These are phyloP conservation scores for Coniochaeta prunicola DNA, from an alignment of 2,329 filamentous ascomycete species.

Conservation along the genomic window DNA sequence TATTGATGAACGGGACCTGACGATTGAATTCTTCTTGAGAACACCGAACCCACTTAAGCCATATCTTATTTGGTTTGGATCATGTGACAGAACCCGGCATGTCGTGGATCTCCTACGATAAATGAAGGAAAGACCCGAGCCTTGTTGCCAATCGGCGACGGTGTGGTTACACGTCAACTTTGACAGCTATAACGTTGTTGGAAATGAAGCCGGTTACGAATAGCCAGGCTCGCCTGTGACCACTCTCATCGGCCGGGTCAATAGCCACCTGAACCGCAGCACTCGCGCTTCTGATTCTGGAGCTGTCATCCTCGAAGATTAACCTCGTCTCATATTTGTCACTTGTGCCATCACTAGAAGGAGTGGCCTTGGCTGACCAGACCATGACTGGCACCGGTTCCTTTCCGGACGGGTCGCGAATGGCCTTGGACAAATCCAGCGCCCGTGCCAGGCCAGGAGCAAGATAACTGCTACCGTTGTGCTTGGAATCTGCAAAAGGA, in stretches of 20 bases:
- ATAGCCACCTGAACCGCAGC: conserved; percentile 45
- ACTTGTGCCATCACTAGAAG: neutral
- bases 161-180: conserved; percentile 35
- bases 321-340: conserved; percentile 34
- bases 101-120: neutral
- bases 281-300: conserved; percentile 39
- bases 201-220: conserved; percentile 51
- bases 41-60: too few relatives aligned
- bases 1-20: too few relatives aligned
- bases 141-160: neutral
- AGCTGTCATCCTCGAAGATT: conserved; percentile 52
- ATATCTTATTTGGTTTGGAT: too few relatives aligned
- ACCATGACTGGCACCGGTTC: conserved; percentile 38
- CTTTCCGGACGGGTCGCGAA: conserved; percentile 24
- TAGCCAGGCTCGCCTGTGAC: conserved; percentile 44
- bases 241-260: conserved; percentile 34
- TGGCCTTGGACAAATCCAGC: conserved; percentile 25
- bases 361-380: conserved; percentile 25
- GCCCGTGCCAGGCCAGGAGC: conserved; percentile 37
- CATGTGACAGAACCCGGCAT: too few relatives aligned
- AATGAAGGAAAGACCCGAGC: too few relatives aligned
- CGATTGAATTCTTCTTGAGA: too few relatives aligned
- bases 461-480: conserved; percentile 47
- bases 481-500: conserved; percentile 32
- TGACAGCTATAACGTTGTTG: conserved; percentile 39